Evolutionary conservation across 2,329 filamentous ascomycete species (phyloP), one percentile per base, ranked within the genome.

Genomic region (Pyricularia sp.): DNA sequence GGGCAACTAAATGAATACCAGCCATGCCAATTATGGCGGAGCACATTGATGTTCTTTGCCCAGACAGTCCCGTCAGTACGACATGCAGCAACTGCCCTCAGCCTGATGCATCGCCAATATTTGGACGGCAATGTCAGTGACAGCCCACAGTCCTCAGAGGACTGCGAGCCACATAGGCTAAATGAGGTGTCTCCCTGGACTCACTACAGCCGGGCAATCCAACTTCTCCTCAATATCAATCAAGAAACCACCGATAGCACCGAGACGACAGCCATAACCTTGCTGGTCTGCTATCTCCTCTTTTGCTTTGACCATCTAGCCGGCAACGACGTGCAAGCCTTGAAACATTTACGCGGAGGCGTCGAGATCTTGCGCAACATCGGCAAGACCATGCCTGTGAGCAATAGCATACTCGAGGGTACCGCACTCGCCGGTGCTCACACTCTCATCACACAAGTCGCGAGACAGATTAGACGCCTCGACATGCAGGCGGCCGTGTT

Each of bases 241-340:
- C 72, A 73, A 65, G 67, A 73, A 68, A 69, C 14, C 65, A 65
- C 68, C 59, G 72, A 74, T 65, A 72, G 68, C 65, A 69, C 65
- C 65, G 71, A 75, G 71, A 72, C n/a, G 70, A 78, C 71, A 70
- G 75, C 73, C 55, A 69, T 78, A 68, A 78, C 77, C 4, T 75
- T 80, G 64, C 69, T 80, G 70, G 76, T 78, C 64, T 80, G 78
- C 71, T 79, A 80, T 72, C 77, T 80, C 36, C 79, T 80, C 71
- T 77, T 72, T 71, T 79, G 78, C 72, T 78, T 78, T 70, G 78
- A 79, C 69, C 72, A 78, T 67, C 74, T 80, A 50, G 74, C 73
- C 7, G 76, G 77, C 36, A 75, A 78, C 71, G 67, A 78, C 68
- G 71, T 75, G 66, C 77, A 79, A 72, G 77, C 77, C 71, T 67